Evolutionary conservation across 1,284 basidiomycete species (phyloP).

Genomic region (Cryptococcus deneoformans): DNA sequence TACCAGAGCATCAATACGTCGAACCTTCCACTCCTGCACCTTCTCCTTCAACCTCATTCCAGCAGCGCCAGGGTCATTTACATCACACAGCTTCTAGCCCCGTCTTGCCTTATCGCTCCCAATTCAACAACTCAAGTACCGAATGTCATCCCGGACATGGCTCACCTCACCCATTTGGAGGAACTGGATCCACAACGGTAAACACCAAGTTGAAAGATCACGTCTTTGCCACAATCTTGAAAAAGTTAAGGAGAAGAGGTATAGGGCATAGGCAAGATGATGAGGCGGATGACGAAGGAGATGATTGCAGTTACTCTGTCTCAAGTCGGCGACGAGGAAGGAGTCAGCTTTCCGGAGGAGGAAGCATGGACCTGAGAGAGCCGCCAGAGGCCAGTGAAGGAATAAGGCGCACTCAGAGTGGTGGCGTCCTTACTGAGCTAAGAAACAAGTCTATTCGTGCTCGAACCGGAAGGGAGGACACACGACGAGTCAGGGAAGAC

Average conservation of each 20-base stretch:
- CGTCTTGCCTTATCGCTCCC: slow-evolving; percentile 21
- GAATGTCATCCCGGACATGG: slow-evolving; percentile 9
- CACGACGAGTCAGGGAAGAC: slow-evolving; percentile 21
- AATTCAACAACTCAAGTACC: neutral
- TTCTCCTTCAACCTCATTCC: slow-evolving; percentile 28
- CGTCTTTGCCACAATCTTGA: slow-evolving; percentile 81
- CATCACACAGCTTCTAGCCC: slow-evolving; percentile 45
- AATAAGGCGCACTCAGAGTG: slow-evolving; percentile 21
- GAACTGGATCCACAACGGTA: slow-evolving; percentile 84
- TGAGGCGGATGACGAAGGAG: slow-evolving; percentile 43
- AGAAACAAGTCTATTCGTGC: too few species aligned
- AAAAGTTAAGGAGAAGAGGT: slow-evolving; percentile 55
- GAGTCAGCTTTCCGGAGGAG: slow-evolving; percentile 38
- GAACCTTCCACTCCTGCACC: slow-evolving; percentile 42
- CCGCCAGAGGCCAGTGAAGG: slow-evolving; percentile 30
- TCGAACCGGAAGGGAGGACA: neutral
- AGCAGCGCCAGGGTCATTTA: slow-evolving; percentile 14
- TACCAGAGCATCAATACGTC: slow-evolving; percentile 20
- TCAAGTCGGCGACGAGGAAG: slow-evolving; percentile 5
- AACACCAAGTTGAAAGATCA: slow-evolving; percentile 91
- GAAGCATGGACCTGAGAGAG: slow-evolving; percentile 10
- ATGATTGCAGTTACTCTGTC: slow-evolving; percentile 10
- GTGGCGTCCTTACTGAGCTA: slow-evolving; percentile 20
- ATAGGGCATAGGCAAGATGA: slow-evolving; percentile 23
- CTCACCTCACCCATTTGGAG: slow-evolving; percentile 60